These are phyloP conservation scores for Teunomyces funiuensis DNA, from an alignment of 805 yeast genomes.

Conservation along the genomic window DNA sequence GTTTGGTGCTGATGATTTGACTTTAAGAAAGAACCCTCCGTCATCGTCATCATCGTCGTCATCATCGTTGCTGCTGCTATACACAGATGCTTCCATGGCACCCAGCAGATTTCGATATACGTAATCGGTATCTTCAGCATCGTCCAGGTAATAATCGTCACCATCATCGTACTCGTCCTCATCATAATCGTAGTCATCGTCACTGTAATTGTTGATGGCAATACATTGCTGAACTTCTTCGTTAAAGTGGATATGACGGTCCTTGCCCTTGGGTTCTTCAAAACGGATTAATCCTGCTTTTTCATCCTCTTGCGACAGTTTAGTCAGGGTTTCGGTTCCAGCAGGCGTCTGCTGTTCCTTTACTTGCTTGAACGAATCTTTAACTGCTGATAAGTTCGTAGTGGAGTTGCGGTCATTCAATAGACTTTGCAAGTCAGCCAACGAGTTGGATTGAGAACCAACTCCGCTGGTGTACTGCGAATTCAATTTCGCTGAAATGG, in stretches of 20 bases:
- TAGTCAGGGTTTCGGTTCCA: not conserved
- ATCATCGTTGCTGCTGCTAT: constrained; percentile 19
- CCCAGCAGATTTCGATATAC: constrained; percentile 18
- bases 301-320: not conserved
- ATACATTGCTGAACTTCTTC: constrained; percentile 94
- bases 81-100: constrained; percentile 10
- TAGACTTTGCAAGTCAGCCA: constrained; percentile 15
- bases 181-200: constrained; percentile 30
- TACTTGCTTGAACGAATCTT: constrained; percentile 1
- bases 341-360: not conserved
- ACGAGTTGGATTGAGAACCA: constrained; percentile 14
- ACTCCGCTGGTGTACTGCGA: constrained; percentile 29
- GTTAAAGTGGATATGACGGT: constrained; percentile 86
- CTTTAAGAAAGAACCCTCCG: constrained; percentile 67
- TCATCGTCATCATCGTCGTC: constrained; percentile 54
- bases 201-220: constrained; percentile 51
- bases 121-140: constrained; percentile 7
- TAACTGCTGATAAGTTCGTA: constrained; percentile 2
- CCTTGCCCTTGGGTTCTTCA: constrained; percentile 23
- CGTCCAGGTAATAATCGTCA: constrained; percentile 5
- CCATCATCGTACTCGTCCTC: constrained; percentile 15
- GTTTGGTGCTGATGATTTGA: constrained; percentile 39
- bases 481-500: constrained; percentile 43
- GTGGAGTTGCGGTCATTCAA: constrained; percentile 6
- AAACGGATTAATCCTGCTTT: not conserved